Conservation (phyloP, 805 yeast genomes). For the Lachancea sp. region DNA sequence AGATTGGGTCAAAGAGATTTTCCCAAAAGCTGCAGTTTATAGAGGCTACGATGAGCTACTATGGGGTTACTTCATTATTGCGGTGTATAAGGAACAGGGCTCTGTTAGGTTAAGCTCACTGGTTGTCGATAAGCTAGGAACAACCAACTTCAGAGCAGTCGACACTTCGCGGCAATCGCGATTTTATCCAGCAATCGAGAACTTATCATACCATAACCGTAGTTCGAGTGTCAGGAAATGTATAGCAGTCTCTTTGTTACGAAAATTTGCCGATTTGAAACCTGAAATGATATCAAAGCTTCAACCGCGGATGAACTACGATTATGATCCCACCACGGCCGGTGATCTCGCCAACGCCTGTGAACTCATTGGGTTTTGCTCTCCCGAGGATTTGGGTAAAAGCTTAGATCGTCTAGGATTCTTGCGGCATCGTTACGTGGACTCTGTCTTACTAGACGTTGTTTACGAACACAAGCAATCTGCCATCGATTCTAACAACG, state of each 20-base stretch:
- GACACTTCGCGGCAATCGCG: slow-evolving; percentile 55
- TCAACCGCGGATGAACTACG: slow-evolving; percentile 22
- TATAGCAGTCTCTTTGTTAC: slow-evolving; percentile 65
- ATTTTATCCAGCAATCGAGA: slow-evolving; percentile 74
- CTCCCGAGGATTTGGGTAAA: slow-evolving; percentile 54
- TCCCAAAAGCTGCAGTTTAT: slow-evolving; percentile 21
- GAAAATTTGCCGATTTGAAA: slow-evolving; percentile 56
- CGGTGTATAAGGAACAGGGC: slow-evolving; percentile 18
- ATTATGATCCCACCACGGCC: slow-evolving; percentile 79
- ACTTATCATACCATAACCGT: slow-evolving; percentile 45
- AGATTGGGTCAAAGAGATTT: slow-evolving; percentile 20
- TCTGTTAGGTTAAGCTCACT: slow-evolving; percentile 46
- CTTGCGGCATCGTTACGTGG: slow-evolving; percentile 42
- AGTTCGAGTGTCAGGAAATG: slow-evolving; percentile 61
- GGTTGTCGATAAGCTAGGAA: slow-evolving; percentile 61
- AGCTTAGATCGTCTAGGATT: slow-evolving; percentile 52
- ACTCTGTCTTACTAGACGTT: slow-evolving; percentile 63
- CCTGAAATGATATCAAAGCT: slow-evolving; percentile 17
- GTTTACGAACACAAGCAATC: slow-evolving; percentile 53
- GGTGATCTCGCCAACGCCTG: slow-evolving; percentile 71
- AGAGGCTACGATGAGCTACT: slow-evolving; percentile 24
- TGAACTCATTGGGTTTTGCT: slow-evolving; percentile 40
- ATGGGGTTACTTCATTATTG: slow-evolving; percentile 28
- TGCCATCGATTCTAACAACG: slow-evolving; percentile 62
- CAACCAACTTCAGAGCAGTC: slow-evolving; percentile 50